These are phyloP conservation scores for Fusarium drepaniforme DNA, from an alignment of 2,329 filamentous ascomycete genomes.

Conservation along the genomic window DNA sequence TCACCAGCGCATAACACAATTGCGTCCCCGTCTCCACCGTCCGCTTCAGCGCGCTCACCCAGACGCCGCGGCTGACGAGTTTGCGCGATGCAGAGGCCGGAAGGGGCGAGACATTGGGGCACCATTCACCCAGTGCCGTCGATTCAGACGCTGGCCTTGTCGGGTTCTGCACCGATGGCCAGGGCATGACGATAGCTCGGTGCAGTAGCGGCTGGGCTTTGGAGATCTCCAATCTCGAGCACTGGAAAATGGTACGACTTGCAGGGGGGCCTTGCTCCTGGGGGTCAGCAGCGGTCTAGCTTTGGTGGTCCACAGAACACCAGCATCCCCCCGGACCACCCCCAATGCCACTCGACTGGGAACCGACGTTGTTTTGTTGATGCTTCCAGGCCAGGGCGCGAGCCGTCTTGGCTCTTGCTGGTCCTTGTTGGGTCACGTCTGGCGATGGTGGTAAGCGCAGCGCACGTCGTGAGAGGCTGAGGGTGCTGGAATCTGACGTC, in stretches of 20 bases:
- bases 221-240: slow-evolving; percentile 47
- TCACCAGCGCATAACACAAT: slow-evolving; percentile 5
- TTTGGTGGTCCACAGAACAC: slow-evolving; percentile 35
- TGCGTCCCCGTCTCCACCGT: background rate
- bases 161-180: slow-evolving; percentile 39
- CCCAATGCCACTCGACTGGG: slow-evolving; percentile 37
- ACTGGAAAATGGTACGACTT: slow-evolving; percentile 46
- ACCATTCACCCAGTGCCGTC: slow-evolving; percentile 24
- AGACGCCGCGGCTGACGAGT: slow-evolving; percentile 2
- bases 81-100: slow-evolving; percentile 15
- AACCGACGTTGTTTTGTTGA: slow-evolving; percentile 21
- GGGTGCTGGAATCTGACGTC: slow-evolving; percentile 2
- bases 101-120: slow-evolving; percentile 30
- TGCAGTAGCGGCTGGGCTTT: slow-evolving; percentile 43
- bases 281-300: slow-evolving; percentile 40
- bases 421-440: slow-evolving; percentile 1
- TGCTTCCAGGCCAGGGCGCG: slow-evolving; percentile 15
- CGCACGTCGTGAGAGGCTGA: slow-evolving; percentile 12
- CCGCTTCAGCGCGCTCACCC: background rate
- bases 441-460: slow-evolving; percentile 8
- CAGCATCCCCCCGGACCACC: slow-evolving; percentile 30
- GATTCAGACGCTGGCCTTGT: slow-evolving; percentile 29
- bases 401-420: slow-evolving; percentile 17
- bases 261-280: slow-evolving; percentile 36
- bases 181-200: slow-evolving; percentile 41